phyloP scores from a whole-genome alignment of 345 rosid species.

The Aegle marmelos region DNA sequence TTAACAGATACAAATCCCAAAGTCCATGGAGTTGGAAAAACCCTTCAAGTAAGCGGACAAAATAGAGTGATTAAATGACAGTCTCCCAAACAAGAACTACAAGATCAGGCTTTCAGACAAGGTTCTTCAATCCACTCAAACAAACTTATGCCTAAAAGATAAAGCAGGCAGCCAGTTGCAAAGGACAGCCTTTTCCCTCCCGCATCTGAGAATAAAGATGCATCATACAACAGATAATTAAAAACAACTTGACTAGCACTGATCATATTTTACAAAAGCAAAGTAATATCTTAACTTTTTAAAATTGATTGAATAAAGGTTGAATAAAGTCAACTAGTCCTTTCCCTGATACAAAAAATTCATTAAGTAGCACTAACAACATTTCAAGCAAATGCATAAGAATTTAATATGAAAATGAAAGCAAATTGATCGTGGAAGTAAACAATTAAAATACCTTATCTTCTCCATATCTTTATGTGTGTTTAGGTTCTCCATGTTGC shows the following conservation, averaged over 20 bases:
- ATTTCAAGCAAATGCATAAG: neutral
- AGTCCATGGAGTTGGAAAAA: neutral
- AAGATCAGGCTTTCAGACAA: neutral
- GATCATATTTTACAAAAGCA: neutral
- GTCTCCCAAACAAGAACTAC: neutral
- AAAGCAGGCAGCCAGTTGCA: neutral
- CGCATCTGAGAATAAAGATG: neutral
- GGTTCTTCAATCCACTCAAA: neutral
- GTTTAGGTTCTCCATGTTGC: constrained; percentile 78
- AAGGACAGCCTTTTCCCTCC: neutral
- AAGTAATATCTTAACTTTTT: neutral
- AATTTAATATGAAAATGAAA: neutral
- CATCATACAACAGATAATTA: neutral
- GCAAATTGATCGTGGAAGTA: neutral
- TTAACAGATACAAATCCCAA: neutral
- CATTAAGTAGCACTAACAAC: neutral
- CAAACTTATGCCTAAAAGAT: neutral
- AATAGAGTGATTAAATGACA: constrained; percentile 1
- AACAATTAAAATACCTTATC: constrained; percentile 52
- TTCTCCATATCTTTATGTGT: constrained; percentile 77
- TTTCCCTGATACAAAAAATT: neutral
- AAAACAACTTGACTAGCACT: neutral
- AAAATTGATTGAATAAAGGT: neutral
- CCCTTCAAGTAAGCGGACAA: neutral
- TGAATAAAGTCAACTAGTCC: neutral